A percentile compares a stretch with the other conserved stretches of the same genome.
These are phyloP conservation scores for Pichia paraexigua DNA, from an alignment of 805 yeast species.

Conservation along the genomic window DNA sequence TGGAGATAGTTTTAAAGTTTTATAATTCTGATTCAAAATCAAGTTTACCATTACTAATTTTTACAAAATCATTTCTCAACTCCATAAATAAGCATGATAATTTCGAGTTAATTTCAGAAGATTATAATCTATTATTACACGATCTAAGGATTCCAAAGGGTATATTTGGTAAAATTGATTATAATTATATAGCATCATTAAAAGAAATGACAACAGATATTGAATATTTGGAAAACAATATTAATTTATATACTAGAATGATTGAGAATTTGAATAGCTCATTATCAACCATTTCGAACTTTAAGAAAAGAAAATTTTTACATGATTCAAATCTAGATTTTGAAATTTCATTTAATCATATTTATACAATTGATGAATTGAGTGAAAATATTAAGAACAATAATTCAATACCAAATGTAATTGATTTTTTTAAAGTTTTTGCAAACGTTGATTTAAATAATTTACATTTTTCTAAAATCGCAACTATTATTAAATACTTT, in stretches of 20 bases:
- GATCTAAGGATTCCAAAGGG: background rate
- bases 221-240: background rate
- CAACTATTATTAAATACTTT: background rate
- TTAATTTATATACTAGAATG: background rate
- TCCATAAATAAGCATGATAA: background rate
- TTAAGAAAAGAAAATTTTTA: background rate
- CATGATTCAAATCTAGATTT: background rate
- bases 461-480: background rate
- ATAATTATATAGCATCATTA: constrained; percentile 4
- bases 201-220: constrained; percentile 6
- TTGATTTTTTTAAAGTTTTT: background rate
- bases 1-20: background rate
- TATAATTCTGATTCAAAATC: constrained; percentile 1
- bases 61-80: background rate
- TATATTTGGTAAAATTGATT: constrained; percentile 13
- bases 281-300: background rate
- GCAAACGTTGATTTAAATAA: background rate
- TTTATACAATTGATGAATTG: background rate
- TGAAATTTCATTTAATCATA: background rate
- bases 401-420: background rate
- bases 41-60: constrained; percentile 4
- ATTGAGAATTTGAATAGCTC: background rate
- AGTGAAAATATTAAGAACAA: background rate
- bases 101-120: constrained; percentile 14
- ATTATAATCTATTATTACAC: background rate